phyloP scores from a whole-genome alignment of 148 eudicot species.

The Fagopyrum tataricum region DNA sequence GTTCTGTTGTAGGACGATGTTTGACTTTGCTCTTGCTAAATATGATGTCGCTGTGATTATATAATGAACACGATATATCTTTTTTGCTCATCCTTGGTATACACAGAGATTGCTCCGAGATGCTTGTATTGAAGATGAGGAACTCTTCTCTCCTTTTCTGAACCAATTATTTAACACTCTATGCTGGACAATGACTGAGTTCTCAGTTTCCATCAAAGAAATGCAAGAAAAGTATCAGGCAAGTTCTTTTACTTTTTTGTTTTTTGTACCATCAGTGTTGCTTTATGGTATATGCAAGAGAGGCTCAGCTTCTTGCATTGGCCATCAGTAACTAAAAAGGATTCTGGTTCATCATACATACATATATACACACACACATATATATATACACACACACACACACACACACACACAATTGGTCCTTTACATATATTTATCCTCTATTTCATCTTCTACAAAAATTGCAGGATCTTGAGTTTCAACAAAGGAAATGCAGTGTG shows the following conservation, averaged over 20 bases:
- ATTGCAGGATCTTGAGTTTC: constrained; percentile 69
- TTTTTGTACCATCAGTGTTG: background rate
- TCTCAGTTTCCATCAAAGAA: constrained; percentile 85
- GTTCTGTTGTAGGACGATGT: background rate
- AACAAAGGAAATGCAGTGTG: constrained; percentile 75
- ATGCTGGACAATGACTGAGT: constrained; percentile 97
- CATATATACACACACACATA: too few relatives aligned
- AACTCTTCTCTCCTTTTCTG: constrained; percentile 70
- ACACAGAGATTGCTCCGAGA: constrained; percentile 67
- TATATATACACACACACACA: too few relatives aligned
- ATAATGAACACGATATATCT: background rate
- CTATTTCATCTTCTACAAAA: background rate
- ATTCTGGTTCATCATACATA: too few relatives aligned
- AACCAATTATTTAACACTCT: constrained; percentile 83
- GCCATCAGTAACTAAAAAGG: too few relatives aligned
- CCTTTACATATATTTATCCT: too few relatives aligned
- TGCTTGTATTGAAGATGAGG: constrained; percentile 62
- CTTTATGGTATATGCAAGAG: too few relatives aligned
- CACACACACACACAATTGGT: too few relatives aligned
- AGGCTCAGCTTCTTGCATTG: too few relatives aligned
- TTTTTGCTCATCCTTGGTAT: constrained; percentile 16
- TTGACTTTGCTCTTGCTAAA: background rate
- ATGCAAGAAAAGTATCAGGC: constrained; percentile 88
- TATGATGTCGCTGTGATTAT: too few relatives aligned
- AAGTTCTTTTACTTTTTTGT: constrained; percentile 13